phyloP scores from a whole-genome alignment of 1,284 basidiomycete genomes.

The Cronartium quercuum region DNA sequence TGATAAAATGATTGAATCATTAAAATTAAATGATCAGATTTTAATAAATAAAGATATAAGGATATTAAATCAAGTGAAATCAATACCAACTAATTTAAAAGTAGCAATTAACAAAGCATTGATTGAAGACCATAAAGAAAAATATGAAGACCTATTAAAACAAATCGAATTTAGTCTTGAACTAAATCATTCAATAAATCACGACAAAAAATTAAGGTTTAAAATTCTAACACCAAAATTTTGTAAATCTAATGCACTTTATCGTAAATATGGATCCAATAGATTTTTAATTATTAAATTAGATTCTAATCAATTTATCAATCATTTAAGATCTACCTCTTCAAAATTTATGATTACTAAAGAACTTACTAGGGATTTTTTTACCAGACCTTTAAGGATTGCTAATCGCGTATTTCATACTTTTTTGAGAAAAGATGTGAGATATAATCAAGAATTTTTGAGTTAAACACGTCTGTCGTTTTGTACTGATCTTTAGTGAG shows the following conservation, averaged over 20 bases:
- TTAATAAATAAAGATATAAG: too few relatives aligned
- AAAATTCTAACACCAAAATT: not conserved
- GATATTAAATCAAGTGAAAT: not conserved
- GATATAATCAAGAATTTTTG: not conserved
- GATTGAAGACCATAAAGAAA: not conserved
- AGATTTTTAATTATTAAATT: conserved; percentile 1
- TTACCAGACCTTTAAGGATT: conserved; percentile 2
- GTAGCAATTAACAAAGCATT: not conserved
- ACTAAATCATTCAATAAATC: not conserved
- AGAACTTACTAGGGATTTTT: not conserved
- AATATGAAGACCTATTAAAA: not conserved
- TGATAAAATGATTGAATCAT: not conserved
- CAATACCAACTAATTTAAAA: not conserved
- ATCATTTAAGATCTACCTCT: not conserved
- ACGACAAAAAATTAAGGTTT: not conserved
- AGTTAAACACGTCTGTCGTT: not conserved
- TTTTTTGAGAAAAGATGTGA: conserved; percentile 15
- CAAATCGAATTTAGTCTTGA: not conserved
- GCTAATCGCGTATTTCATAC: conserved; percentile 3
- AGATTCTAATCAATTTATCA: not conserved
- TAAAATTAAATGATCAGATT: not conserved
- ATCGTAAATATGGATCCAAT: conserved; percentile 13
- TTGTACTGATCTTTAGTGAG: too few relatives aligned
- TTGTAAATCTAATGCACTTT: conserved; percentile 3
- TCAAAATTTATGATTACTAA: not conserved